These are phyloP conservation scores for Sorghum bicolor DNA, from an alignment of 176 grass and related monocot species.

Conservation along the genomic window Sorghum_bicolor_NCBIv3 NC_012871.2:66592501-66593000, in stretches of 20 bases:
- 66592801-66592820: not conserved
- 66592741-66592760: not conserved
- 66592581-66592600: not conserved
- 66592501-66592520: too few relatives aligned
- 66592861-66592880: too few relatives aligned
- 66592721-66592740: not conserved
- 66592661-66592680: not conserved
- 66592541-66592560: not conserved
- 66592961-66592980: not conserved
- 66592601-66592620: not conserved
- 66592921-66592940: too few relatives aligned
- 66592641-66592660: not conserved
- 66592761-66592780: not conserved
- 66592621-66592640: not conserved
- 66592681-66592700: not conserved
- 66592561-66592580: slow-evolving; percentile 8
- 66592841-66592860: not conserved
- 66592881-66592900: too few relatives aligned
- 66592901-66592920: not conserved
- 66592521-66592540: not conserved
- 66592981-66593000: not conserved
- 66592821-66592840: not conserved
- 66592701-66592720: not conserved
- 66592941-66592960: not conserved
- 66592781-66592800: slow-evolving; percentile 21